Base-by-base conservation (phyloP, 2,329 filamentous ascomycete genomes). In the Aureobasidium vineae region DNA sequence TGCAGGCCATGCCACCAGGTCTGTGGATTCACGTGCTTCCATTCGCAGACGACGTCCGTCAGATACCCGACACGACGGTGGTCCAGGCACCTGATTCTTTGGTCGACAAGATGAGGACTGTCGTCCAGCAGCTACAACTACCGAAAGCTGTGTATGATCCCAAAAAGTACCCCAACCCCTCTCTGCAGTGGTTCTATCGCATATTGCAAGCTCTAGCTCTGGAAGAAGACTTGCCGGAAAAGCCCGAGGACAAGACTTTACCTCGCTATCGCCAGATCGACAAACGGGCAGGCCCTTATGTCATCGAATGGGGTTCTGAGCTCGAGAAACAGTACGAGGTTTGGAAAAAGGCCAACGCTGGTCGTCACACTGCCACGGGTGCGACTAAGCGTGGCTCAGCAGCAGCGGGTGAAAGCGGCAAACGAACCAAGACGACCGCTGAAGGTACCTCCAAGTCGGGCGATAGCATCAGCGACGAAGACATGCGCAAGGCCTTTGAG, bases 101-200 rank as follows among this genome's bases (percentile, higher is more conserved):
- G 10, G 89, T 89, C 15, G 91, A 96, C 72, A 83, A 85, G 43
- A 97, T 97, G 93, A 85, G 91, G 56, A 84, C 84, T 6, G 85
- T 97, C 4, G 82, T 97, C 2, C 89, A 95, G 74, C 92, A 96
- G 71, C 81, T 97, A 0, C 92, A 97, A 75, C 85, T 99, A 8
- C 95, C 95, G 0, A 93, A 91, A 73, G 92, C 85, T 6, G 82
- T 85, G 38, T 99, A 96, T 74, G 90, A 96, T 70, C 93, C 94
- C 1, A 81, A 82, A 1, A 95, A 90, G 73, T 98, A 97, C 73
- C 91, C 95, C 0, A 99, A 99, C 61, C 71, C 72, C 74, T 85
- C 90, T 10, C 82, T 99, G 28, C 95, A 99, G 78, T 99, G 94
- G 93, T 95, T 98, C 79, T 99, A 98, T 81, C 89, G 87, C 69